Base-by-base conservation (phyloP, 2,329 filamentous ascomycete genomes). In the Chrysoporthe austroafricana region DNA sequence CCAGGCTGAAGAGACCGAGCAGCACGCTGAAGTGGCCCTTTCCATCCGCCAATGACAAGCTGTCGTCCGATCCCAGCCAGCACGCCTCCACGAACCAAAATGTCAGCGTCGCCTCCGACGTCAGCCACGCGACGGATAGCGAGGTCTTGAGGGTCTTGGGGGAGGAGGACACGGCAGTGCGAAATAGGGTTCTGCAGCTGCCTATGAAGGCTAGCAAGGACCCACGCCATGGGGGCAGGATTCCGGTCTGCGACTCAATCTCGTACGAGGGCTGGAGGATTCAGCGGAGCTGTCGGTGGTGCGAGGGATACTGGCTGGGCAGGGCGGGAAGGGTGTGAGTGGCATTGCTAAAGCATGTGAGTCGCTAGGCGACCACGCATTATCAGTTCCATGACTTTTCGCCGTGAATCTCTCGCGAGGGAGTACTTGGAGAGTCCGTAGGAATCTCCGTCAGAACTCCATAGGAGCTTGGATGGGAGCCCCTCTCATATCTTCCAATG, bases 261-360 rank as follows among this genome's bases (percentile, higher is more conserved):
- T 43, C 57, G 4, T 60, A 60, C 13, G 39, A 21, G 42, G 57
- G 57, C 18, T 60, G 57, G 57, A 42, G 57, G 57, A 44, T 60
- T n/a, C 57, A 39, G n/a, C 57, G 57, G n/a, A 60, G n/a, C 7
- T 60, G 57, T 60, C 57, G 42, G n/a, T 60, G n/a, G 36, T 60
- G 57, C 18, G 57, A 43, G 36, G 57, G 32, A 1, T 60, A 14
- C 9, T 26, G 36, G 57, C 11, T 32, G n/a, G 39, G 57, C 21
- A 39, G 57, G 1, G 32, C 3, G 18, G 57, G 34, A 26, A 16
- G n/a, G 2, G 6, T 60, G 36, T 60, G 42, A 60, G 18, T 16
- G 26, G 26, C 26, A 26, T 26, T 26, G 26, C 26, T 26, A 26
- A 26, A 26, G 26, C n/a, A 50, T 26, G 18, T 21, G 21, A 26